Evolutionary conservation across 305 asterid species (phyloP).

Genomic region (Fraxinus paxiana): DNA sequence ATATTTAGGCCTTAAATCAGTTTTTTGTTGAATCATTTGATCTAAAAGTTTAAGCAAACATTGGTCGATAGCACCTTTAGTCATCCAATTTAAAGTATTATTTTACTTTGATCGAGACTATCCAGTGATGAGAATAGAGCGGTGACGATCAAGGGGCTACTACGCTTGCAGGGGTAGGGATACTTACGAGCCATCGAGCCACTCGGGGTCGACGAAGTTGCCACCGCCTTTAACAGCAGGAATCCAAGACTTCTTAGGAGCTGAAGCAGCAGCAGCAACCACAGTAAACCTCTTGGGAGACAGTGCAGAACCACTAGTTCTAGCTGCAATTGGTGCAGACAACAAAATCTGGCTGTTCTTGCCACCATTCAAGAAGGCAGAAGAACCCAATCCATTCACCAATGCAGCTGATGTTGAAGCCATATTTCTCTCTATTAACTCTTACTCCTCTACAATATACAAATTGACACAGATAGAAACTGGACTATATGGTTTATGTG

Average conservation of each 20-base stretch:
- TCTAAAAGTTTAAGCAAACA: neutral
- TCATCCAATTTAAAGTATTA: neutral
- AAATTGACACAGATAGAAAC: conserved; percentile 18
- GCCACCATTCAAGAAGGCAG: conserved; percentile 78
- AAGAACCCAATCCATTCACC: conserved; percentile 66
- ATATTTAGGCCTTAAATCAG: neutral
- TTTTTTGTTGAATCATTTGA: no score
- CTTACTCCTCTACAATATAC: neutral
- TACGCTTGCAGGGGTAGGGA: neutral
- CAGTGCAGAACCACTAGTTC: conserved; percentile 24
- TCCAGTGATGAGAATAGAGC: neutral
- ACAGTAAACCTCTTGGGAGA: conserved; percentile 51
- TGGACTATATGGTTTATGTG: conserved; percentile 4
- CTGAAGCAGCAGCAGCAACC: conserved; percentile 38
- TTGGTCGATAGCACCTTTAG: neutral
- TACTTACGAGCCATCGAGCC: conserved; percentile 99
- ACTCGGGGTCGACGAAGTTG: conserved; percentile 70
- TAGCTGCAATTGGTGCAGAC: conserved; percentile 48
- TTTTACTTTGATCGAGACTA: neutral
- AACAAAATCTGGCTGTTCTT: conserved; percentile 55
- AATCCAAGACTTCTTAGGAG: conserved; percentile 86
- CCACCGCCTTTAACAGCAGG: conserved; percentile 72
- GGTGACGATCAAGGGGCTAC: neutral
- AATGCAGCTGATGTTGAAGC: conserved; percentile 88
- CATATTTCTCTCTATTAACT: conserved; percentile 31